Base-by-base conservation (phyloP, 176 grass and related monocot genomes). In the Oryza coarctata region DNA sequence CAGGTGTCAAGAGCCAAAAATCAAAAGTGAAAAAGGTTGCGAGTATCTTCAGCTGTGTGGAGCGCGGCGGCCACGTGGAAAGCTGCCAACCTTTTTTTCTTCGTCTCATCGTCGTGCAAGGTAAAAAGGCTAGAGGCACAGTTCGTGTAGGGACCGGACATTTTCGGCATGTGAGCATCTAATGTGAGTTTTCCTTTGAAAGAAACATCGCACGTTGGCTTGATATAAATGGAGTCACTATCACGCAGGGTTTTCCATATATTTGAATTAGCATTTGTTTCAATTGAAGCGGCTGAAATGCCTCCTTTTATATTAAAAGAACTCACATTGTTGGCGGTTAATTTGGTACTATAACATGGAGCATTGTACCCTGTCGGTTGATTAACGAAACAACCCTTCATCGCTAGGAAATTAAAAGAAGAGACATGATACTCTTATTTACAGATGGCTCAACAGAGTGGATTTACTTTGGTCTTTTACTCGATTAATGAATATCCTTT, bases 1-100 rank as follows among this genome's bases (percentile, higher is more conserved):
- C 50, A n/a, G 7, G 67, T 50, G 17, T 52, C 47, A 52, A 17
- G 66, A 13, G 30, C 45, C 12, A 63, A 61, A 31, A 76, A 25
- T 44, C 26, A 64, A 72, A 61, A 14, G 50, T 35, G 25, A 27
- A 78, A 75, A 83, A 10, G n/a, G 1, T 47, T 0, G 32, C 0
- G 73, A 32, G 33, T 25, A 41, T 41, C 35, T 77, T 63, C 49
- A 70, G 45, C 68, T 61, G 26, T 23, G 63, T 55, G 6, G 8
- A 58, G 55, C 12, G 1, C 17, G 17, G 49, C 17, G 11, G 12
- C 63, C 83, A 64, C 29, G 74, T 63, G 83, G 8, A 85, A 79
- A 79, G 55, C 30, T 85, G 55, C 29, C 57, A 23, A 35, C 39
- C 55, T 79, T 74, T 86, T 86, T 60, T 67, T 7, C 15, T 22